These are phyloP conservation scores for Ochromonas danica DNA, from an alignment of 108 stramenopile genomes.

Conservation along the genomic window DNA sequence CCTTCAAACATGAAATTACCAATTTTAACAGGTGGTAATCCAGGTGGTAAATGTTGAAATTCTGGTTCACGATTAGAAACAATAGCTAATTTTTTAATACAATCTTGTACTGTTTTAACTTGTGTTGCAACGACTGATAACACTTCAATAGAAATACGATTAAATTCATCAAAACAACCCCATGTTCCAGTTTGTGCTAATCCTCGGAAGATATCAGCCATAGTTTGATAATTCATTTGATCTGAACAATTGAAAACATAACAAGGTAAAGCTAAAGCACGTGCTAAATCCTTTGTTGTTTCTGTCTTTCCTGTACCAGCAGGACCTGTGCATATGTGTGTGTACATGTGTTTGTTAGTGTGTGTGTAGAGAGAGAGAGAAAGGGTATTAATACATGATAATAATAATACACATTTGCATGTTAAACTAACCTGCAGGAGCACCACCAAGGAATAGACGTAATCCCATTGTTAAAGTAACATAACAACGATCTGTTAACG, in stretches of 20 bases:
- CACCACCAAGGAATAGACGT: conserved; percentile 79
- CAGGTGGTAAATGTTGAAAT: conserved; percentile 71
- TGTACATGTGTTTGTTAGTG: no score
- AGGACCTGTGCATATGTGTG: no score
- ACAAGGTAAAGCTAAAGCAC: conserved; percentile 81
- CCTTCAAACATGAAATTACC: conserved; percentile 82
- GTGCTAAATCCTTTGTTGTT: conserved; percentile 80
- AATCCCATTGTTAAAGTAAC: conserved; percentile 87
- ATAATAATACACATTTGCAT: no score
- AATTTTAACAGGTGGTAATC: conserved; percentile 76
- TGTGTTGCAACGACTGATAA: conserved; percentile 86
- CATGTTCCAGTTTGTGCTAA: conserved; percentile 82
- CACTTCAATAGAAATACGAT: conserved; percentile 83
- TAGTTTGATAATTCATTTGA: conserved; percentile 88
- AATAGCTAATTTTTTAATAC: conserved; percentile 73
- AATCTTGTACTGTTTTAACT: conserved; percentile 82
- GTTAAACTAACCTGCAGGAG: no score
- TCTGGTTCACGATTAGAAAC: conserved; percentile 73
- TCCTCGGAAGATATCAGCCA: conserved; percentile 84
- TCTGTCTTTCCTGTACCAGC: conserved; percentile 86
- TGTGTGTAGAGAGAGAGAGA: no score
- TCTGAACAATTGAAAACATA: conserved; percentile 88
- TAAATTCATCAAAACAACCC: conserved; percentile 91
- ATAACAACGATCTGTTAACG: conserved; percentile 85
- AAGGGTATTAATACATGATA: no score